Conservation (phyloP, 805 yeast genomes). For the Kodamaea sagamina region DNA sequence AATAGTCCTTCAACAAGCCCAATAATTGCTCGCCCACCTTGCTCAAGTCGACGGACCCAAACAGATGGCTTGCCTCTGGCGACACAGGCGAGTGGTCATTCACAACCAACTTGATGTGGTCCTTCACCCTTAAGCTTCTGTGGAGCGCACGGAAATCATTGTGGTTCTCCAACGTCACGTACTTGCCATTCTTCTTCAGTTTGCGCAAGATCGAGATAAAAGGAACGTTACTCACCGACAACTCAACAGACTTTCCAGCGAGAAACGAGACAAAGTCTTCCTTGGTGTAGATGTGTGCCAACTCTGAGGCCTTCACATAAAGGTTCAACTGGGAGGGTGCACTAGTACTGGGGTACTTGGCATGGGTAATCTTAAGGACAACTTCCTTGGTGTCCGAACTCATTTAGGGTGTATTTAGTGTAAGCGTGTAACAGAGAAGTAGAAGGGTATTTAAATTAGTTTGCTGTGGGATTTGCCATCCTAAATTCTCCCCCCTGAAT, state of each 20-base stretch:
- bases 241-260: conserved; percentile 4
- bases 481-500: conserved; percentile 12
- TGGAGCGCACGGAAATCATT: conserved; percentile 46
- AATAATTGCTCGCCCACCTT: conserved; percentile 3
- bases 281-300: conserved; percentile 11
- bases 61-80: conserved; percentile 4
- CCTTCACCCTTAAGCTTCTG: conserved; percentile 52
- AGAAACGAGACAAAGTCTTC: conserved; percentile 13
- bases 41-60: neutral
- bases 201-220: conserved; percentile 32
- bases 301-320: conserved; percentile 6
- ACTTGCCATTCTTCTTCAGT: conserved; percentile 47
- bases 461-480: conserved; percentile 8
- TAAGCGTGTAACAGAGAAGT: neutral
- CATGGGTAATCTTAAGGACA: conserved; percentile 9
- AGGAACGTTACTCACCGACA: conserved; percentile 8
- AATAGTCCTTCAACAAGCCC: conserved; percentile 7
- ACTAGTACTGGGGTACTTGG: conserved; percentile 4
- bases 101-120: conserved; percentile 39
- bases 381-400: conserved; percentile 8
- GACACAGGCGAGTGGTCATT: conserved; percentile 19
- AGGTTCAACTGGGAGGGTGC: conserved; percentile 4
- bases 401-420: neutral
- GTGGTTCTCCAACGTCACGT: conserved; percentile 37
- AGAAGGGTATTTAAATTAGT: neutral